Evolutionary conservation across 805 yeast species (phyloP).

Genomic region (Cyberlindnera nakhonratchasimensis): DNA sequence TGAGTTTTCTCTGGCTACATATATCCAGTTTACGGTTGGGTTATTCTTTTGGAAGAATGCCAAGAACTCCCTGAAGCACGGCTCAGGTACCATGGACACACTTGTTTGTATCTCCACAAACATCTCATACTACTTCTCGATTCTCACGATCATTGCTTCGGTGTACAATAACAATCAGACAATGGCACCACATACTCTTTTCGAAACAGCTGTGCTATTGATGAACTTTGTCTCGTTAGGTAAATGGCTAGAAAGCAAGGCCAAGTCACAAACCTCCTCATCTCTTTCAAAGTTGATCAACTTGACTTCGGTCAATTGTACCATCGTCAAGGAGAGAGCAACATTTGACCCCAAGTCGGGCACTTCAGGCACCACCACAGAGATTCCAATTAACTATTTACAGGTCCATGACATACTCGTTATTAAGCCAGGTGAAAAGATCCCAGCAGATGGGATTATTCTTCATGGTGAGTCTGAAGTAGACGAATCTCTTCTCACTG

Average conservation of each 20-base stretch:
- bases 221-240: slow-evolving; percentile 83
- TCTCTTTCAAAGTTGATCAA: slow-evolving; percentile 80
- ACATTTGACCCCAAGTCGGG: slow-evolving; percentile 20
- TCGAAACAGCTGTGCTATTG: slow-evolving; percentile 86
- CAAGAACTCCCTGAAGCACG: slow-evolving; percentile 58
- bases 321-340: slow-evolving; percentile 47
- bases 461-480: slow-evolving; percentile 76
- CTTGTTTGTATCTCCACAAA: slow-evolving; percentile 79
- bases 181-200: slow-evolving; percentile 63
- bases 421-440: slow-evolving; percentile 78
- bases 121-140: slow-evolving; percentile 72
- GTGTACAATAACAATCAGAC: slow-evolving; percentile 36
- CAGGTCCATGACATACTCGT: slow-evolving; percentile 76
- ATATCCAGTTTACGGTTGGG: slow-evolving; percentile 64
- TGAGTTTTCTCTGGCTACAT: slow-evolving; percentile 53
- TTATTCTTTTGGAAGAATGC: slow-evolving; percentile 62
- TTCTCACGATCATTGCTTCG: slow-evolving; percentile 53
- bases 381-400: slow-evolving; percentile 69
- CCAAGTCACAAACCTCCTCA: slow-evolving; percentile 90
- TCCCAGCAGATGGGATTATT: slow-evolving; percentile 90
- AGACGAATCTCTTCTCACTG: slow-evolving; percentile 88
- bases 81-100: slow-evolving; percentile 88
- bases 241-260: slow-evolving; percentile 85
- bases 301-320: slow-evolving; percentile 74
- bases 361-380: slow-evolving; percentile 33